Evolutionary conservation across 2,329 filamentous ascomycete species (phyloP).

Genomic region (Dactylellina drechsleri): DNA sequence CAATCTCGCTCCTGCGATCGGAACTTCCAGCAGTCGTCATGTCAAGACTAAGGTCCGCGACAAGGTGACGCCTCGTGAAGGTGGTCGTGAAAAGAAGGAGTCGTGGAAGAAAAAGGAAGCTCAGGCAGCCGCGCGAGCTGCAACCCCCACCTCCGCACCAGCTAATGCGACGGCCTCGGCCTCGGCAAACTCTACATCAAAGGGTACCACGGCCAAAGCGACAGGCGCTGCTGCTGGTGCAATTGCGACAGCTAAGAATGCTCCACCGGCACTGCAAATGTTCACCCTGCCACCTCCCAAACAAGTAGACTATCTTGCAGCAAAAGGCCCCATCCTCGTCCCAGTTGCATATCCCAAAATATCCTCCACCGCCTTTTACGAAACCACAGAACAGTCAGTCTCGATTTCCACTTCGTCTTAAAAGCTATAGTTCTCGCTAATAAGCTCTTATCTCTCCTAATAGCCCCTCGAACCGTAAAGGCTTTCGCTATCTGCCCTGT

Average conservation of each 20-base stretch:
- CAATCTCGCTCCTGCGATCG: conserved; percentile 16
- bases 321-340: conserved; percentile 42
- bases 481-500: conserved; percentile 88
- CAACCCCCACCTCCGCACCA: conserved; percentile 60
- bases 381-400: conserved; percentile 73
- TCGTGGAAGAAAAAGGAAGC: conserved; percentile 75
- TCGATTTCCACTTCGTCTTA: not conserved
- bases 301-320: conserved; percentile 63
- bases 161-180: not conserved
- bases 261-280: conserved; percentile 49
- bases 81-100: conserved; percentile 69
- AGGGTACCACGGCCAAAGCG: conserved; percentile 13
- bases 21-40: conserved; percentile 37
- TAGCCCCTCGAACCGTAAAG: conserved; percentile 71
- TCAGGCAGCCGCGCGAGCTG: conserved; percentile 63
- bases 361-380: conserved; percentile 67
- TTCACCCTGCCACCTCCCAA: conserved; percentile 60
- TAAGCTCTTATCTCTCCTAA: not conserved
- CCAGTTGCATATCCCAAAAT: conserved; percentile 43
- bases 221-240: not conserved
- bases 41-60: conserved; percentile 52
- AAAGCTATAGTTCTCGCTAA: conserved; percentile 65
- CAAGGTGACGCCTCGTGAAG: conserved; percentile 51
- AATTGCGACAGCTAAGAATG: conserved; percentile 14
- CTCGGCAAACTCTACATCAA: not conserved